phyloP scores from a whole-genome alignment of 176 grass and related monocot species.

The Eremochloa ophiuroides region DNA sequence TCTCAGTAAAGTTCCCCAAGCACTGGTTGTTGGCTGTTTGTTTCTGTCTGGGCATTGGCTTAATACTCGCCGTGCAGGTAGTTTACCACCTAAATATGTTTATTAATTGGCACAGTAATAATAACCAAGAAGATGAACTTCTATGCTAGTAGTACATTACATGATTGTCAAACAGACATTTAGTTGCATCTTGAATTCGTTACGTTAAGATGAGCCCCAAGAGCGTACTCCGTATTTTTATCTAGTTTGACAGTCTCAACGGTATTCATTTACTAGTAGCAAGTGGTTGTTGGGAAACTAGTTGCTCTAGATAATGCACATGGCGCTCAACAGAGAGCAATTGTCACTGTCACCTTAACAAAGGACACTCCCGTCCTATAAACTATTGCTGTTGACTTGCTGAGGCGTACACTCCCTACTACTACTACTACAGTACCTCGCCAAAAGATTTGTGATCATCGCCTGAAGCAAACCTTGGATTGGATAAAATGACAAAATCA shows the following conservation, averaged over 20 bases:
- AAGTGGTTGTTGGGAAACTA: background rate
- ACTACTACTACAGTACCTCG: background rate
- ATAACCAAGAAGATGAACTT: background rate
- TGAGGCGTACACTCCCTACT: background rate
- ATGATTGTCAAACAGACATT: background rate
- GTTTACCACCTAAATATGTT: background rate
- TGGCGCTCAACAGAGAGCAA: conserved; percentile 11
- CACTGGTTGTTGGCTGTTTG: background rate
- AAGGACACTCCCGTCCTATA: conserved; percentile 7
- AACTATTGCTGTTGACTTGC: conserved; percentile 9
- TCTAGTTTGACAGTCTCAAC: background rate
- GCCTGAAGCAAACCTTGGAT: background rate
- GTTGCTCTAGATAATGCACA: conserved; percentile 26
- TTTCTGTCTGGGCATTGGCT: background rate
- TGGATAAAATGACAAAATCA: background rate
- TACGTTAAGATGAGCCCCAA: background rate
- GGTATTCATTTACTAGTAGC: background rate
- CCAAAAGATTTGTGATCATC: background rate
- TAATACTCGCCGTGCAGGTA: background rate
- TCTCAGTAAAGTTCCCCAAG: background rate
- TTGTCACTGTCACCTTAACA: conserved; percentile 5
- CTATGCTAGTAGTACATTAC: background rate
- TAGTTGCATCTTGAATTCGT: background rate
- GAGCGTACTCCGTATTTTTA: background rate
- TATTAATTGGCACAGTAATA: background rate